Evolutionary conservation across 2,329 filamentous ascomycete species (phyloP), one percentile per base, ranked within the genome.

Genomic region (Sphaerulina vaccinii): DNA sequence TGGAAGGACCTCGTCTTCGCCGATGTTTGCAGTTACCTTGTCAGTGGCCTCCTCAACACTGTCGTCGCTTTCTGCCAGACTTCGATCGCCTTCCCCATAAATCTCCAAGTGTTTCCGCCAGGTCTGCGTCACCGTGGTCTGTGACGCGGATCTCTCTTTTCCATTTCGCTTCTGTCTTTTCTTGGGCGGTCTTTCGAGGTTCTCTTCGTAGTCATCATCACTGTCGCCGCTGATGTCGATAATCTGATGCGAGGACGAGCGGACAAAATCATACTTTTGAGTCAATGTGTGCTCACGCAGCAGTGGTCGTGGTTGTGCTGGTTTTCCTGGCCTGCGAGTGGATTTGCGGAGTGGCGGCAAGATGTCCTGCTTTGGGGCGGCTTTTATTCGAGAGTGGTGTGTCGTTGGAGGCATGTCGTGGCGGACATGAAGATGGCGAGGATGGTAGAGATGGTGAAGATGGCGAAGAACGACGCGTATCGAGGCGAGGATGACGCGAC

Each of bases 201-300:
- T 44, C 5, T 55, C 46, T 16, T 40, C 18, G 19, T 38, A 29
- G 29, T 52, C 35, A 16, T 41, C 36, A 33, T 32, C 37, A 22
- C 7, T 13, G 5, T 15, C 33, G 21, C 16, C 29, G 11, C 7
- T 19, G 37, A 27, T 38, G 21, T 15, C 22, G 16, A 10, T 18
- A 22, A n/a, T 42, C 39, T 37, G 27, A 39, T 39, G 39, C 33
- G 43, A 49, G n/a, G 51, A 37, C 18, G 51, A 45, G 9, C 15
- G 29, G 32, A 60, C 38, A 29, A 55, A 60, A 38, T 59, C 57
- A 35, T 56, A 50, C 23, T n/a, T n/a, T n/a, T 61, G 59, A 6
- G 59, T 61, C 48, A 61, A 44, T 10, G 57, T 61, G 32, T 61
- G 53, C 24, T 50, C 38, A 18, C 52, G 56, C 40, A 42, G 24